Base-by-base conservation (phyloP, 768 basidiomycete genomes). In the Lentinula aciculospora region DNA sequence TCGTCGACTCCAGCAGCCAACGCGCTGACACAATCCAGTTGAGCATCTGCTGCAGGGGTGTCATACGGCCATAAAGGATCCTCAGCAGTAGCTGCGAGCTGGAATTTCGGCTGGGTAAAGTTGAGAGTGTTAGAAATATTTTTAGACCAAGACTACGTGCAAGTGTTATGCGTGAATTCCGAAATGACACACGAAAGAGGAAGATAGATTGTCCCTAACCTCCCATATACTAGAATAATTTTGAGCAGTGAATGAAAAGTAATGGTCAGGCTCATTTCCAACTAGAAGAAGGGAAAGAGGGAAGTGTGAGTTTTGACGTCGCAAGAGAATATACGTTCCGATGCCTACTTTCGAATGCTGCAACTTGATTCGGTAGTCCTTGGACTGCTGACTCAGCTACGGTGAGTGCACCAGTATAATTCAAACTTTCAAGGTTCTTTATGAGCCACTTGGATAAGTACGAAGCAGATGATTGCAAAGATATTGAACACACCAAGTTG, bases 221-320 rank as follows among this genome's bases (percentile, higher is more conserved):
- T 69, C 72, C 80, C 80, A 81, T 13, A 72, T 70, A 13, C 63
- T 62, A 3, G 74, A 71, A 60, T 82, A 82, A 21, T 68, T 76
- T 59, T 74, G 65, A 27, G 80, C 73, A 1, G 74, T 74, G 60
- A 76, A 76, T 9, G 60, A 32, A 37, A 71, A 69, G 59, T 81
- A 82, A 36, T 81, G 79, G 63, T 82, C 80, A 2, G 80, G 80
- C 65, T 82, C 81, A 50, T 82, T 82, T 21, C 81, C 81, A 59
- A 82, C 79, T 80, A 49, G 21, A 29, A 34, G 17, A 17, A 49
- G 13, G 23, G 15, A 1, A 12, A 25, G 15, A 32, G 19, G 1
- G n/a, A 53, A 19, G 21, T 19, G 42, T 21, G 42, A 10, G 19
- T 23, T 12, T 29, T 31, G 46, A 25, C 15, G 32, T 28, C 15